These are phyloP conservation scores for Choricystis sp. DNA, from an alignment of 139 green algal genomes.

Conservation along the genomic window DNA sequence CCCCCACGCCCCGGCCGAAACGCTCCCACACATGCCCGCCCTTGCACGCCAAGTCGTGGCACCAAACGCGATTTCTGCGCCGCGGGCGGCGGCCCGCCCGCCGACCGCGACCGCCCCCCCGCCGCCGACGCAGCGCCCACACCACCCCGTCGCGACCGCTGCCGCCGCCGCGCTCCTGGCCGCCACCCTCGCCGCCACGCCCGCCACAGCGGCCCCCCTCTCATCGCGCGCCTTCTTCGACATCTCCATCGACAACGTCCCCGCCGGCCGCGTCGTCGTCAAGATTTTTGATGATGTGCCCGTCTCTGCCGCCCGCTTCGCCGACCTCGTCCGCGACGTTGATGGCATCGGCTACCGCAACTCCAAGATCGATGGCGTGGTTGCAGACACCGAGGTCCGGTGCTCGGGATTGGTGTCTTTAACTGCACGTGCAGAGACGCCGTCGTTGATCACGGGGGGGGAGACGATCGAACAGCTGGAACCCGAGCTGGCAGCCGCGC, in stretches of 20 bases:
- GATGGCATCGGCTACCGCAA: constrained; percentile 28
- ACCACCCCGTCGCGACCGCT: too few species aligned
- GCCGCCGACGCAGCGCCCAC: not conserved
- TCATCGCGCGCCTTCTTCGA: constrained; percentile 23
- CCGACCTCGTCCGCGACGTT: constrained; percentile 23
- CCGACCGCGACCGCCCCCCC: too few species aligned
- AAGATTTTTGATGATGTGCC: constrained; percentile 19
- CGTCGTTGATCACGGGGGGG: constrained; percentile 12
- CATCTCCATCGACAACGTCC: constrained; percentile 23
- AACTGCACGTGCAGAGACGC: not conserved
- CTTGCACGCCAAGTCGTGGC: not conserved
- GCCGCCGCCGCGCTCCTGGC: not conserved
- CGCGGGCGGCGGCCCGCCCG: too few species aligned
- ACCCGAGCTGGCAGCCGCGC: constrained; percentile 5
- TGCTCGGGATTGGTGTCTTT: not conserved
- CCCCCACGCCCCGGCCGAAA: not conserved
- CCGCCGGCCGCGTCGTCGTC: constrained; percentile 23
- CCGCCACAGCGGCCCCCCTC: too few species aligned
- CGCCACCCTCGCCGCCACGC: not conserved
- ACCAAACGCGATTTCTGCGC: not conserved
- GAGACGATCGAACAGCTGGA: constrained; percentile 22
- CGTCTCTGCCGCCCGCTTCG: constrained; percentile 18
- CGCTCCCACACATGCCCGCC: not conserved
- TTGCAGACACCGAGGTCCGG: not conserved
- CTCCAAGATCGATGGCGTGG: constrained; percentile 20